Conservation (phyloP, 2,329 filamentous ascomycete species). For the Botryotinia calthae region DNA sequence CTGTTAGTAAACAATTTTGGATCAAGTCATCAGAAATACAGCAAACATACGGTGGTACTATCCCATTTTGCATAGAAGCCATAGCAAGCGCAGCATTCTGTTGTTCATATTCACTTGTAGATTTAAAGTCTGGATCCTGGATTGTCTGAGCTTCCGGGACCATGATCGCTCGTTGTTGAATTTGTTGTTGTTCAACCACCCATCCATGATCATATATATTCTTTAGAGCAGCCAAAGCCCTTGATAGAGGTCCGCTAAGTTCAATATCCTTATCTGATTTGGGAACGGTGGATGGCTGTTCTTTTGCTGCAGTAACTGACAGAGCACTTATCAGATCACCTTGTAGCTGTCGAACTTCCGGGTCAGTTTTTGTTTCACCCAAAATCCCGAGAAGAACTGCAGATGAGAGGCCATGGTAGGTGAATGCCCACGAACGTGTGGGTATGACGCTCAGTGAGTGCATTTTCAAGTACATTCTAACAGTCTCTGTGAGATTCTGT, state of each 20-base stretch:
- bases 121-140: constrained; percentile 23
- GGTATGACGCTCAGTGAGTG: constrained; percentile 65
- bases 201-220: constrained; percentile 67
- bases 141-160: constrained; percentile 21
- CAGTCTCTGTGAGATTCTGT: constrained; percentile 60
- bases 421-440: constrained; percentile 66
- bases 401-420: constrained; percentile 64
- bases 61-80: constrained; percentile 62
- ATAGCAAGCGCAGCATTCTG: constrained; percentile 60
- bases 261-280: constrained; percentile 37
- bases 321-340: constrained; percentile 62
- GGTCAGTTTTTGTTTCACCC: constrained; percentile 61
- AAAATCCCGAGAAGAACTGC: constrained; percentile 62
- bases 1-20: background rate
- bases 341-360: constrained; percentile 61
- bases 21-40: background rate
- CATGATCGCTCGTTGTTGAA: constrained; percentile 39
- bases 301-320: constrained; percentile 62
- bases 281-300: constrained; percentile 40
- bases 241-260: constrained; percentile 53
- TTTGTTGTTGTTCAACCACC: constrained; percentile 46
- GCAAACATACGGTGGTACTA: constrained; percentile 36
- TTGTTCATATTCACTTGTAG: constrained; percentile 41
- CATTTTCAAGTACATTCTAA: constrained; percentile 68
- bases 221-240: constrained; percentile 58